Percentiles rank a stretch among this genome's conserved stretches.
Evolutionary conservation across 2,329 filamentous ascomycete species (phyloP).

Genomic region (Myriosclerotinia curreyana): DNA sequence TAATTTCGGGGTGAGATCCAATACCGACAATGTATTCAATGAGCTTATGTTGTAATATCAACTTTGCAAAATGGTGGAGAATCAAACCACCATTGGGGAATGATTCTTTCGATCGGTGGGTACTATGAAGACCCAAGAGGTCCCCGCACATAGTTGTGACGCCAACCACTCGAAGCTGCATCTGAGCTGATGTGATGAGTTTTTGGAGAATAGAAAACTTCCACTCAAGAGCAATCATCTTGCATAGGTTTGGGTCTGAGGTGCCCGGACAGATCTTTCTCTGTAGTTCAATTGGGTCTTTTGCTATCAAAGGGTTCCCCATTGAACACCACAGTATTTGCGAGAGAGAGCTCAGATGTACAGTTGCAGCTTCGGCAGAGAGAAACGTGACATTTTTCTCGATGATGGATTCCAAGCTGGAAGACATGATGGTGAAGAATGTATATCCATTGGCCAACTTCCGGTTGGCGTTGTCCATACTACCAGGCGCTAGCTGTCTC

Average conservation of each 20-base stretch:
- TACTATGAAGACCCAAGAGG: slow-evolving; percentile 64
- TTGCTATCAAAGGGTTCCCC: slow-evolving; percentile 26
- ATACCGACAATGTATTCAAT: slow-evolving; percentile 86
- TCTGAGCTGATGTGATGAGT: slow-evolving; percentile 78
- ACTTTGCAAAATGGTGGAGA: slow-evolving; percentile 65
- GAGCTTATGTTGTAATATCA: slow-evolving; percentile 67
- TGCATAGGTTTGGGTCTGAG: slow-evolving; percentile 30
- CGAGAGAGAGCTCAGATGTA: slow-evolving; percentile 44
- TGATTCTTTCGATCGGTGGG: slow-evolving; percentile 42
- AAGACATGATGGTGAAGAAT: slow-evolving; percentile 46
- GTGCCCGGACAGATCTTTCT: slow-evolving; percentile 33
- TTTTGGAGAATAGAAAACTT: slow-evolving; percentile 65
- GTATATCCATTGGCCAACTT: slow-evolving; percentile 44
- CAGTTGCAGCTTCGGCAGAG: slow-evolving; percentile 45
- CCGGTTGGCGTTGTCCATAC: slow-evolving; percentile 36
- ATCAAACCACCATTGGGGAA: slow-evolving; percentile 48
- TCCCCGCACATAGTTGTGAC: slow-evolving; percentile 70
- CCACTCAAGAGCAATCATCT: slow-evolving; percentile 50
- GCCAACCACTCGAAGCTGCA: slow-evolving; percentile 82
- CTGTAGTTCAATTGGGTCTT: slow-evolving; percentile 28
- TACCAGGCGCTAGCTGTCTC: slow-evolving; percentile 22
- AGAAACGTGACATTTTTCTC: slow-evolving; percentile 56
- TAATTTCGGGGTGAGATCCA: slow-evolving; percentile 89
- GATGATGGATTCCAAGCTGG: slow-evolving; percentile 47
- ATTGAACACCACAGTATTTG: slow-evolving; percentile 47